These are phyloP conservation scores for Porphyrellus cyaneotinctus DNA, from an alignment of 768 basidiomycete species.

Conservation along the genomic window DNA sequence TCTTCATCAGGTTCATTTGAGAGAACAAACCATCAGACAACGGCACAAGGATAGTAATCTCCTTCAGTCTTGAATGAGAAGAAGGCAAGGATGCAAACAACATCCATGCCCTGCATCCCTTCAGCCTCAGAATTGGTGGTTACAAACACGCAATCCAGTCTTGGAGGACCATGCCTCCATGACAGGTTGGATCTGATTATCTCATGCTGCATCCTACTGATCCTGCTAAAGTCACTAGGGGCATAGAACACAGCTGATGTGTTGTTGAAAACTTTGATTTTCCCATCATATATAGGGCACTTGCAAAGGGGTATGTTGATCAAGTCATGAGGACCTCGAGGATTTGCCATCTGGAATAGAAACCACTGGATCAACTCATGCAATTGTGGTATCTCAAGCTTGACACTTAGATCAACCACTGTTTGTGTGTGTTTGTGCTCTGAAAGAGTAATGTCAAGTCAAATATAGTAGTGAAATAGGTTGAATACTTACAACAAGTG, in stretches of 20 bases:
- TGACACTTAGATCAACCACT: neutral
- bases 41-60: neutral
- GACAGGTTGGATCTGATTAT: neutral
- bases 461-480: neutral
- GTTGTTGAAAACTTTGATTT: neutral
- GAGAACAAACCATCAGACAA: neutral
- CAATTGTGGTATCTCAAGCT: neutral
- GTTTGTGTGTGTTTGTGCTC: neutral
- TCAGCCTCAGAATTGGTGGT: neutral
- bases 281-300: neutral
- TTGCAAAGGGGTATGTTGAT: neutral
- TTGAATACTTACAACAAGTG: neutral
- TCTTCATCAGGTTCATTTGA: neutral
- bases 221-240: neutral
- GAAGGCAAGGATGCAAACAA: neutral
- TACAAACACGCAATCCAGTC: neutral
- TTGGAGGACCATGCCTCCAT: neutral
- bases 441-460: neutral
- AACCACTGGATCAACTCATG: neutral
- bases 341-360: neutral
- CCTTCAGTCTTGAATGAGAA: neutral
- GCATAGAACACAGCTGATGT: neutral
- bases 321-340: neutral
- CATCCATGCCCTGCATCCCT: neutral
- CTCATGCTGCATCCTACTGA: neutral